phyloP scores from a whole-genome alignment of 2,329 filamentous ascomycete genomes.

The Dryadomyces quercivorus region DNA sequence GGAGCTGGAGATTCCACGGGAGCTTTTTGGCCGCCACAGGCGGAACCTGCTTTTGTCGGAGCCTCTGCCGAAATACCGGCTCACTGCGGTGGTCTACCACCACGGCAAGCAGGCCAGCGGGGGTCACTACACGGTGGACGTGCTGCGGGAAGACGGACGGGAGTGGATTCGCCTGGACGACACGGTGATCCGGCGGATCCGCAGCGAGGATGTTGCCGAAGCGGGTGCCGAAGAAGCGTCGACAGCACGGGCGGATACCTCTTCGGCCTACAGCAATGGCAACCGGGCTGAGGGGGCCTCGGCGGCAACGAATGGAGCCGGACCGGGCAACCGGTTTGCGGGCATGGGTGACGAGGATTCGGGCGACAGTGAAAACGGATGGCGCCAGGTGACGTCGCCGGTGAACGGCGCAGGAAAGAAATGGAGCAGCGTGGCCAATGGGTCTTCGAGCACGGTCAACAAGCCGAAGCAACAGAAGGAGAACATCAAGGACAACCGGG shows the following conservation, averaged over 20 bases:
- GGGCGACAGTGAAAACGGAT: slow-evolving; percentile 53
- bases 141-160: slow-evolving; percentile 81
- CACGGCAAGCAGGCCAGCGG: slow-evolving; percentile 94
- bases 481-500: slow-evolving; percentile 80
- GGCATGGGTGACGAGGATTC: slow-evolving; percentile 53
- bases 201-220: slow-evolving; percentile 80
- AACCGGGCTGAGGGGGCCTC: neutral
- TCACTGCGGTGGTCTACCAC: slow-evolving; percentile 90
- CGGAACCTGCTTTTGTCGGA: slow-evolving; percentile 52
- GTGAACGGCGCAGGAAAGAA: slow-evolving; percentile 56
- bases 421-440: slow-evolving; percentile 60
- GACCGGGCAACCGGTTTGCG: slow-evolving; percentile 62
- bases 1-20: slow-evolving; percentile 84
- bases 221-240: slow-evolving; percentile 63
- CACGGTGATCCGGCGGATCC: slow-evolving; percentile 74
- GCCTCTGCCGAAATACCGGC: slow-evolving; percentile 67
- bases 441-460: slow-evolving; percentile 23
- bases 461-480: slow-evolving; percentile 48
- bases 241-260: slow-evolving; percentile 26
- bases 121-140: slow-evolving; percentile 96
- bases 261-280: slow-evolving; percentile 19
- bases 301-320: slow-evolving; percentile 25
- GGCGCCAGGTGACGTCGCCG: slow-evolving; percentile 64
- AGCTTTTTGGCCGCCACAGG: slow-evolving; percentile 70
- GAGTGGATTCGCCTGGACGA: slow-evolving; percentile 97